Evolutionary conservation across 176 grass and related monocot species (phyloP).

Genomic region (Oryza punctata): DNA sequence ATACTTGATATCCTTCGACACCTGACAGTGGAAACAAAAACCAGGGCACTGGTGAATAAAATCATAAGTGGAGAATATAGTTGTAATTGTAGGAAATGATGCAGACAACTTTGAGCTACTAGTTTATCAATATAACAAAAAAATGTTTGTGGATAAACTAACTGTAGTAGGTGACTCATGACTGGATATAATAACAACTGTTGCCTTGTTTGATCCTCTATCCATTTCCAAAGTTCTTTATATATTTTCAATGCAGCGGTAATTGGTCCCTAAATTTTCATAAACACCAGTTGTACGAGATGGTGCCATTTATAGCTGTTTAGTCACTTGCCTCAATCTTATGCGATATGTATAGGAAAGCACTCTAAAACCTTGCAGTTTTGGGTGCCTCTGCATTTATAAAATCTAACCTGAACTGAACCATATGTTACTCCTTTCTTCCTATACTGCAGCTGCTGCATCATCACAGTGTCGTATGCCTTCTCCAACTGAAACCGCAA

Average conservation of each 20-base stretch:
- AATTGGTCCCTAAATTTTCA: background rate
- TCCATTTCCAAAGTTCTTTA: background rate
- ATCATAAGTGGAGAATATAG: background rate
- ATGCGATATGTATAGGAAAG: background rate
- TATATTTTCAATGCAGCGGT: background rate
- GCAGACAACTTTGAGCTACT: slow-evolving; percentile 2
- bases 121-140: background rate
- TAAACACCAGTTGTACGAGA: background rate
- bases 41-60: slow-evolving; percentile 8
- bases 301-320: background rate
- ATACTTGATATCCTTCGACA: slow-evolving; percentile 94
- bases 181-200: background rate
- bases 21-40: slow-evolving; percentile 42
- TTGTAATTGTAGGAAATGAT: background rate
- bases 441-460: slow-evolving; percentile 85
- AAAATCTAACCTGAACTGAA: slow-evolving; percentile 66
- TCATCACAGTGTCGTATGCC: slow-evolving; percentile 95
- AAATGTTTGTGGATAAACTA: background rate
- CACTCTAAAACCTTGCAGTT: background rate
- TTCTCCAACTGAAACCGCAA: slow-evolving; percentile 69
- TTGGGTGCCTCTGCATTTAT: background rate
- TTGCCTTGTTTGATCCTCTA: slow-evolving; percentile 2
- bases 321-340: slow-evolving; percentile 13
- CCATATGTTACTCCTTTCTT: slow-evolving; percentile 87
- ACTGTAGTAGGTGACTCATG: background rate